Base-by-base conservation (phyloP, 2,329 filamentous ascomycete species). In the Aspergillus nomiae region DNA sequence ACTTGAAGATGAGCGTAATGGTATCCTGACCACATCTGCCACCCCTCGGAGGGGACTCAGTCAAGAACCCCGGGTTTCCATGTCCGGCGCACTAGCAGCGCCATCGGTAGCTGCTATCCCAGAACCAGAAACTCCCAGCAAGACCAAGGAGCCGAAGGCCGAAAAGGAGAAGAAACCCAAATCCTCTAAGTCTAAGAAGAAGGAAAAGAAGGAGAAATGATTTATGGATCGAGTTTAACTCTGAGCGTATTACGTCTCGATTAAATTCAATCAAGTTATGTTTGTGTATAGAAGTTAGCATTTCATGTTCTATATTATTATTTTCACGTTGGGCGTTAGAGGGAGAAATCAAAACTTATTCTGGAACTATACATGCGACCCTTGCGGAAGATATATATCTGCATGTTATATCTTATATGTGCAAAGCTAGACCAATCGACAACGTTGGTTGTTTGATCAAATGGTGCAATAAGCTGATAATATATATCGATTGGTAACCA, bases 1-100 rank as follows among this genome's bases (percentile, higher is more conserved):
- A 34, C 80, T 86, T 54, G 81, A 83, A 10, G 81, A 86, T 63
- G 87, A 90, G 73, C 79, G 71, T 45, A 72, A 70, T 57, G 75
- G 72, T 30, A 63, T 68, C 65, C 77, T 69, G 76, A 80, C 68
- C 56, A 66, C 61, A 69, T 78, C 61, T 74, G 65, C 72, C 14
- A 62, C 65, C 4, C 67, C 70, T 10, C 68, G 69, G 43, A 59
- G 65, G 30, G 43, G 65, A 2, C 32, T 58, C 3, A 56, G 61
- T 4, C 41, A 51, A 30, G 60, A 56, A 36, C 32, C 60, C 16
- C 66, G 61, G 56, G 65, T 61, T 56, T 43, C 65, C 14, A 69
- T 69, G 66, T 67, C 68, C 11, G 71, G 71, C 2, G 64, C 70
- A 10, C 59, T 74, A 51, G 60, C 72, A 11, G 60, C 65, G 24